A percentile compares a stretch with the other conserved stretches of the same genome.
phyloP scores from a whole-genome alignment of 768 basidiomycete species.

The Mrakia blollopis region DNA sequence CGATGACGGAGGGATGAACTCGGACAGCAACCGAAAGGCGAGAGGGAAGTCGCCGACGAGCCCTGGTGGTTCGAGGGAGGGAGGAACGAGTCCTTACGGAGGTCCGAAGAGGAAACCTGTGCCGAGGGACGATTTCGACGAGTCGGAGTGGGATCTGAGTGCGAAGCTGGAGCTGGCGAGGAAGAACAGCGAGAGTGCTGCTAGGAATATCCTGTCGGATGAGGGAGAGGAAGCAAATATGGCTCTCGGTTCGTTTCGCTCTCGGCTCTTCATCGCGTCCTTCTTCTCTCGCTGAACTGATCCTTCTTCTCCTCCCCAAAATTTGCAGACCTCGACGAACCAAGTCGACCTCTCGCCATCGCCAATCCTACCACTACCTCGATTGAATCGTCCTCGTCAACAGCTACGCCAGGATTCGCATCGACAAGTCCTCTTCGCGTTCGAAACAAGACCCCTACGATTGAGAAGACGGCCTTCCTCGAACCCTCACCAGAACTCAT shows the following conservation, averaged over 20 bases:
- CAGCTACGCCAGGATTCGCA: background rate
- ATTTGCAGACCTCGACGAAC: background rate
- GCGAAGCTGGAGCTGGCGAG: conserved; percentile 75
- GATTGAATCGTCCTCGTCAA: background rate
- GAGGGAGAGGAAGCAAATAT: background rate
- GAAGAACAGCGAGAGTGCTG: conserved; percentile 52
- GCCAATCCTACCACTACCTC: background rate
- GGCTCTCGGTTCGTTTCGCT: background rate
- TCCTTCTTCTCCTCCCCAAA: background rate
- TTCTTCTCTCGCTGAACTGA: background rate
- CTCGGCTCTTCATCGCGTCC: background rate
- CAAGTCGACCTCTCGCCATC: background rate
- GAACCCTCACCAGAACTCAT: background rate
- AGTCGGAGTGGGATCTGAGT: conserved; percentile 56
- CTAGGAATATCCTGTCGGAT: background rate
- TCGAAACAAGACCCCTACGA: conserved; percentile 20
- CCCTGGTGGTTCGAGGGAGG: conserved; percentile 68
- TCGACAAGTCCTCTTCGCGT: conserved; percentile 20
- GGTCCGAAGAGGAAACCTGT: conserved; percentile 46
- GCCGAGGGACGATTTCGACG: conserved; percentile 49
- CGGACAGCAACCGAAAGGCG: background rate
- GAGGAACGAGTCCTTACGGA: conserved; percentile 61
- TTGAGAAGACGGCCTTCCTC: conserved; percentile 4
- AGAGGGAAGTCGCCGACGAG: conserved; percentile 33
- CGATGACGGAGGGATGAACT: background rate